Percentiles rank a stretch among this genome's conserved stretches.
Evolutionary conservation across 129 eudicot genomes (phyloP).

Genomic region (Helichrysum umbraculigerum): DNA sequence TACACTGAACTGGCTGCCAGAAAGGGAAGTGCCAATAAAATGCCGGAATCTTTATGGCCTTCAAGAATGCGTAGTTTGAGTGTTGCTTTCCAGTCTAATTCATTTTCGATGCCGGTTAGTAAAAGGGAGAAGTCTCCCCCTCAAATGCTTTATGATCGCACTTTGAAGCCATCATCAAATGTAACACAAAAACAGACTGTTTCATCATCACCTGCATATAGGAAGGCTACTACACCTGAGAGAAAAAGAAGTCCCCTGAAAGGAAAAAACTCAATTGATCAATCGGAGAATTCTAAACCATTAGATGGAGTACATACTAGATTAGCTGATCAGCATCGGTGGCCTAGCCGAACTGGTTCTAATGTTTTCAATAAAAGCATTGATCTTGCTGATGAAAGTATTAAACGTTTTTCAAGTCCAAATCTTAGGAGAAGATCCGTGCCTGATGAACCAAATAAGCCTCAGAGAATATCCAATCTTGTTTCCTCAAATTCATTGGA

Average conservation of each 20-base stretch:
- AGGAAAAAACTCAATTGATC: slow-evolving; percentile 60
- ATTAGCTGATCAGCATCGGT: slow-evolving; percentile 74
- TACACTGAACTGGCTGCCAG: slow-evolving; percentile 54
- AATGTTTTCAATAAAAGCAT: slow-evolving; percentile 42
- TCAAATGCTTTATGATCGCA: slow-evolving; percentile 59
- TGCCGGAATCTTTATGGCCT: slow-evolving; percentile 91
- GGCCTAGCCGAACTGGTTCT: slow-evolving; percentile 79
- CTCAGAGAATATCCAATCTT: slow-evolving; percentile 35
- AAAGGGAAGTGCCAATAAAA: slow-evolving; percentile 44
- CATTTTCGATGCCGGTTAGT: slow-evolving; percentile 62
- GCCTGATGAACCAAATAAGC: slow-evolving; percentile 43
- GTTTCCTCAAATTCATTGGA: slow-evolving; percentile 38
- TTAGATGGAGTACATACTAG: slow-evolving; percentile 56
- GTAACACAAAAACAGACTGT: slow-evolving; percentile 55
- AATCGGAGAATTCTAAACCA: slow-evolving; percentile 86
- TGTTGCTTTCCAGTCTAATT: slow-evolving; percentile 80
- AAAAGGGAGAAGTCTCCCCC: slow-evolving; percentile 76
- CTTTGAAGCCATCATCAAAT: slow-evolving; percentile 72
- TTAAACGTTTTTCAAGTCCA: slow-evolving; percentile 36
- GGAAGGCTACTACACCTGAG: slow-evolving; percentile 89
- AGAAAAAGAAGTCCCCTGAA: slow-evolving; percentile 84
- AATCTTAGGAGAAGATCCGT: slow-evolving; percentile 62
- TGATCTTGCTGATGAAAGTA: slow-evolving; percentile 46
- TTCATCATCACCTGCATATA: slow-evolving; percentile 45
- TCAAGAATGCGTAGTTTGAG: slow-evolving; percentile 90